These are phyloP conservation scores for Pythium phragmiticola DNA, from an alignment of 352 stramenopile species.

Conservation along the genomic window DNA sequence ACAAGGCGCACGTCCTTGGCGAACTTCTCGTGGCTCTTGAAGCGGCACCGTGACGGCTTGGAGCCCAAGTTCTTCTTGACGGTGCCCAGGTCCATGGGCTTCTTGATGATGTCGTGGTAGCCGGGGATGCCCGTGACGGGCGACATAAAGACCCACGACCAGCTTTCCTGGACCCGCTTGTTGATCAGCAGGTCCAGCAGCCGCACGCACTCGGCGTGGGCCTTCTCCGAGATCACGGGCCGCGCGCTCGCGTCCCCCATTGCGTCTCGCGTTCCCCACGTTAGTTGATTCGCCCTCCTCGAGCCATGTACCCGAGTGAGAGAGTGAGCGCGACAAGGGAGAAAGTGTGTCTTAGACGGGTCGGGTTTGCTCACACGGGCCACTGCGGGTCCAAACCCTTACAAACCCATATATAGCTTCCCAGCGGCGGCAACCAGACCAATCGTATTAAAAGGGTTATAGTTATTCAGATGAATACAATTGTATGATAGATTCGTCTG, in stretches of 20 bases:
- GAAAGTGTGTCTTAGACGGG: constrained; percentile 6
- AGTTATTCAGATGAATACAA: not conserved
- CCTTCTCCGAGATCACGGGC: constrained; percentile 63
- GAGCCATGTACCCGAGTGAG: constrained; percentile 23
- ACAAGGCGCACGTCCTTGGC: constrained; percentile 78
- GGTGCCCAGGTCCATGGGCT: constrained; percentile 80
- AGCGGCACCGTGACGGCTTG: constrained; percentile 82
- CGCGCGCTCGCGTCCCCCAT: constrained; percentile 9
- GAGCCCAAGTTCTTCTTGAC: constrained; percentile 71
- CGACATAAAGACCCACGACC: constrained; percentile 86
- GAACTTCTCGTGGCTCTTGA: constrained; percentile 84
- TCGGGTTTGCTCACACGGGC: not conserved
- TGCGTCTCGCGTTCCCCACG: not conserved
- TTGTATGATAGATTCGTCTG: too few relatives aligned
- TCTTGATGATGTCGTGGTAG: constrained; percentile 77
- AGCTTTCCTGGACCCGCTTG: constrained; percentile 80
- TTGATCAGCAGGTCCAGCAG: constrained; percentile 80
- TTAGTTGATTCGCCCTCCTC: not conserved
- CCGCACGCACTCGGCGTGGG: constrained; percentile 78
- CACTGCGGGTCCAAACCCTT: constrained; percentile 2
- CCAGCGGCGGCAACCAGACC: not conserved
- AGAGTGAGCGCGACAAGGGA: not conserved
- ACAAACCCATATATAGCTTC: not conserved
- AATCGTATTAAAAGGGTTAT: not conserved
- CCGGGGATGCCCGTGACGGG: constrained; percentile 60